These are phyloP conservation scores for Phallus indusiatus DNA, from an alignment of 768 basidiomycete genomes.

Conservation along the genomic window DNA sequence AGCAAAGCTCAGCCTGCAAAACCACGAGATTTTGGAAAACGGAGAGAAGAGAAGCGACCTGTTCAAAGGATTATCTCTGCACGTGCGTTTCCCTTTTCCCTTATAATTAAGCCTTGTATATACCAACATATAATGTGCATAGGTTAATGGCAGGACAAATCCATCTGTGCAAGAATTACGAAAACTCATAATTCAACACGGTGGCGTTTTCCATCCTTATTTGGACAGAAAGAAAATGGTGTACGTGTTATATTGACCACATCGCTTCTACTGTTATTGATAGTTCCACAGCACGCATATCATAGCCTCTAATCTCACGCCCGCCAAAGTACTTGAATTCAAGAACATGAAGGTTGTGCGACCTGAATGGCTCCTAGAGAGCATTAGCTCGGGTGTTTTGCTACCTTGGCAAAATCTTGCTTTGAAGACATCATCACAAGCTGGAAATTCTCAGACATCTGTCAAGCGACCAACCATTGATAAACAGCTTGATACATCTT, in stretches of 20 bases:
- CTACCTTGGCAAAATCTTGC: slow-evolving; percentile 77
- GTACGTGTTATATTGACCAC: slow-evolving; percentile 34
- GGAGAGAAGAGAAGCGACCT: slow-evolving; percentile 34
- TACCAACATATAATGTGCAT: slow-evolving; percentile 1
- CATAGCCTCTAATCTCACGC: slow-evolving; percentile 83
- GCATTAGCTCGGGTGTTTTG: slow-evolving; percentile 52
- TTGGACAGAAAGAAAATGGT: slow-evolving; percentile 68
- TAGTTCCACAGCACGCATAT: slow-evolving; percentile 64
- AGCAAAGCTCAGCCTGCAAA: slow-evolving; percentile 82
- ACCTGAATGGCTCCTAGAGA: slow-evolving; percentile 84
- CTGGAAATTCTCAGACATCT: not conserved
- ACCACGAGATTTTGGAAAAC: slow-evolving; percentile 29
- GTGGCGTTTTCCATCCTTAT: slow-evolving; percentile 78
- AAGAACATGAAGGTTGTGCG: slow-evolving; percentile 82
- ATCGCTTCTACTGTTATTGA: not conserved
- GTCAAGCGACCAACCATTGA: not conserved
- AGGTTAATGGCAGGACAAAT: slow-evolving; percentile 88
- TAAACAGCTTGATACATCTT: not conserved
- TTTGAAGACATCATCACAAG: slow-evolving; percentile 24
- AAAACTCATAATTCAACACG: slow-evolving; percentile 69
- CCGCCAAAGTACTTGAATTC: slow-evolving; percentile 83
- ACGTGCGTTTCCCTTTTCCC: slow-evolving; percentile 44
- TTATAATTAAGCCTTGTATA: not conserved
- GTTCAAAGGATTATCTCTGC: slow-evolving; percentile 68
- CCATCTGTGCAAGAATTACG: slow-evolving; percentile 83